Evolutionary conservation across 768 basidiomycete genomes (phyloP).

Genomic region (Leccinellum albellum): DNA sequence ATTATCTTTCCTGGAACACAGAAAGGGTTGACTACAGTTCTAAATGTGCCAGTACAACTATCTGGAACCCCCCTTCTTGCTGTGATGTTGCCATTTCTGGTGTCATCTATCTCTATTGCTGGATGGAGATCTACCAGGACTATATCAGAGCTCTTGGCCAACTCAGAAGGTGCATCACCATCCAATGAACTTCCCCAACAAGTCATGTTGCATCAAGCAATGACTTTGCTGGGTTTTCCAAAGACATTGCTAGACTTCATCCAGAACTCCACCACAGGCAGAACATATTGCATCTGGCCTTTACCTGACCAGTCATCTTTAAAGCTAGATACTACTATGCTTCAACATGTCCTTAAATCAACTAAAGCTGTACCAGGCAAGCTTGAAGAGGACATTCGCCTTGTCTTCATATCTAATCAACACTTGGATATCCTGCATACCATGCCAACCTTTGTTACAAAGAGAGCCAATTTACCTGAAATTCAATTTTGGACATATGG

Average conservation of each 20-base stretch:
- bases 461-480: conserved; percentile 42
- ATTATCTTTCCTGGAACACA: conserved; percentile 49
- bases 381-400: conserved; percentile 38
- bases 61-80: conserved; percentile 20
- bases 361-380: conserved; percentile 39
- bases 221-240: conserved; percentile 44
- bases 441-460: conserved; percentile 47
- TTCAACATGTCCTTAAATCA: conserved; percentile 43
- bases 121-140: conserved; percentile 15
- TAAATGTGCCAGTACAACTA: conserved; percentile 39
- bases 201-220: conserved; percentile 22
- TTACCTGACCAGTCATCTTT: conserved; percentile 25
- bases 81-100: conserved; percentile 24
- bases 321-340: conserved; percentile 41
- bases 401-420: conserved; percentile 66
- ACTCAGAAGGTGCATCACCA: not conserved
- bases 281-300: conserved; percentile 50
- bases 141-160: conserved; percentile 3
- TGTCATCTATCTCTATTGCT: conserved; percentile 16
- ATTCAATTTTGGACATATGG: conserved; percentile 69
- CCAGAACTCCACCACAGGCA: conserved; percentile 28
- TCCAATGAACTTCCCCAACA: conserved; percentile 5
- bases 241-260: conserved; percentile 46
- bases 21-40: conserved; percentile 31
- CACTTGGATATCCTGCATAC: conserved; percentile 47